Evolutionary conservation across 331 rosid species (phyloP), one percentile per base, ranked within the genome.

Genomic region (Acacia pycnantha): DNA sequence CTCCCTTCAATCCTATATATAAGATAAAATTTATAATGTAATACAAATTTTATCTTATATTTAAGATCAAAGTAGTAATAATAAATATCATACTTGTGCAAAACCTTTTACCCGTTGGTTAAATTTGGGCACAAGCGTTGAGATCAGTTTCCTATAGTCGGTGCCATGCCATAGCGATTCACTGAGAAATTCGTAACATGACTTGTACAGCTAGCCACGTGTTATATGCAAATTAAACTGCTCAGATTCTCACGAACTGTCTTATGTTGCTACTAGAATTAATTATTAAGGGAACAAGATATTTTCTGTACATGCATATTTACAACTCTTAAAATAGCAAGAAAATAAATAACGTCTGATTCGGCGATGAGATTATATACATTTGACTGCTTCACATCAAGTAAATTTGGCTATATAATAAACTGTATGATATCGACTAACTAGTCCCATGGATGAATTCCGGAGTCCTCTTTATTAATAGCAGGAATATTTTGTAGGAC

Each of bases 321-420:
- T 68, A 24, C 75, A 8, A 33, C 33, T 51, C 43, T 13, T 15
- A 12, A 22, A 48, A 59, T 16, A 29, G 54, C 46, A 35, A 10
- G 8, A 31, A 77, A 18, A 19, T 6, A 53, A 10, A 67, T 0
- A 35, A 29, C 2, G 29, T 40, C 26, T 47, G 26, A 54, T 58
- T 80, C 33, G 35, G 48, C 26, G 22, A 41, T 35, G 41, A 80
- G 58, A 80, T 80, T 72, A 80, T 80, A 6, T 73, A 59, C 78
- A 72, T 71, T 67, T 35, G 47, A 67, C 72, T 67, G 72, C 47
- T 33, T 33, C 22, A 19, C 13, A 21, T 66, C 71, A 66, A 4
- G 71, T 66, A 33, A 33, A 31, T 31, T 33, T 31, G 71, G 22
- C 71, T 35, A n/a, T 35, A n/a, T 7, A n/a, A 66, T 66, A 66